Conservation (phyloP, 495 filamentous ascomycete species). For the Acidiella bohemica region DNA sequence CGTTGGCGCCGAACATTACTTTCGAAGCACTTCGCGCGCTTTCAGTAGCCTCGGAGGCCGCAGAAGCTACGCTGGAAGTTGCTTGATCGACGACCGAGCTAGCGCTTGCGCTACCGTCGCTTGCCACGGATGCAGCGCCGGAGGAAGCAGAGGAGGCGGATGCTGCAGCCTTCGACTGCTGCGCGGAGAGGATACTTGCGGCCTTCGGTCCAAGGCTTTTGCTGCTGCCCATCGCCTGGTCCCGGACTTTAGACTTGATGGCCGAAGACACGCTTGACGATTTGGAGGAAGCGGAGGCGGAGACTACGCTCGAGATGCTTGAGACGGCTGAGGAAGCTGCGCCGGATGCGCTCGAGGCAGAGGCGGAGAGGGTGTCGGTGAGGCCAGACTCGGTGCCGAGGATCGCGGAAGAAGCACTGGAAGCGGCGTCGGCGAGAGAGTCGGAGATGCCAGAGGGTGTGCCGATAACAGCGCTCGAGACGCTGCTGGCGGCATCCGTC, state of each 20-base stretch:
- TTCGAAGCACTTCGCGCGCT: conserved; percentile 27
- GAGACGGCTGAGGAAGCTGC: not conserved
- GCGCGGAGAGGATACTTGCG: conserved; percentile 14
- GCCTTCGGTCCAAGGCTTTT: conserved; percentile 8
- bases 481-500: not conserved
- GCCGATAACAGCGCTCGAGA: not conserved
- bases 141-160: conserved; percentile 23
- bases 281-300: conserved; percentile 14
- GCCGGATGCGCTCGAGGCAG: not conserved
- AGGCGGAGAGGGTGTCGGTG: not conserved
- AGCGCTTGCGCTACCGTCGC: not conserved
- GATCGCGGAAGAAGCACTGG: not conserved
- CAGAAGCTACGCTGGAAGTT: conserved; percentile 11
- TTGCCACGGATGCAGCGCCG: conserved; percentile 9
- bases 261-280: conserved; percentile 14
- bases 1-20: conserved; percentile 42
- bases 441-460: not conserved
- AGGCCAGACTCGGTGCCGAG: not conserved
- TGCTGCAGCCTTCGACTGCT: conserved; percentile 10
- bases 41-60: conserved; percentile 11
- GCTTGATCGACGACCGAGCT: conserved; percentile 9
- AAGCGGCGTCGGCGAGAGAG: not conserved
- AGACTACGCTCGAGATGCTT: conserved; percentile 13
- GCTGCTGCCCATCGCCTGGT: not conserved
- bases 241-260: not conserved